phyloP scores from a whole-genome alignment of 257 asterid genomes.

The Apocynum venetum region DNA sequence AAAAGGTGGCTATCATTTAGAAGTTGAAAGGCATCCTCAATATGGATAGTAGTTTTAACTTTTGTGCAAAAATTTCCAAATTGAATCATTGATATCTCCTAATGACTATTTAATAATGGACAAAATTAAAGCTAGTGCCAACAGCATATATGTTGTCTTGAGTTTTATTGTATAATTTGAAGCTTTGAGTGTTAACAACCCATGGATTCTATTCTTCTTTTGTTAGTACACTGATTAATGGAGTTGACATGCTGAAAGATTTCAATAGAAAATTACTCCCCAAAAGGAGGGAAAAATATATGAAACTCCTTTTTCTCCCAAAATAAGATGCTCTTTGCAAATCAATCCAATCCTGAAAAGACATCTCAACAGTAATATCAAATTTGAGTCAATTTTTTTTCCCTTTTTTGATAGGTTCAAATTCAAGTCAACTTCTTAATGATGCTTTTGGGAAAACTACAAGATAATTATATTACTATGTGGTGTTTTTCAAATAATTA shows the following conservation, averaged over 20 bases:
- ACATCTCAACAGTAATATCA: slow-evolving; percentile 8
- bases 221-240: slow-evolving; percentile 32
- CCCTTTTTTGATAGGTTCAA: no score
- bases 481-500: background rate
- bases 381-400: slow-evolving; percentile 24
- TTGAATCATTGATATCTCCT: slow-evolving; percentile 24
- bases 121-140: slow-evolving; percentile 38
- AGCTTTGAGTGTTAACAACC: slow-evolving; percentile 19
- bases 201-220: slow-evolving; percentile 38
- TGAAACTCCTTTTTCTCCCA: slow-evolving; percentile 7
- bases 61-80: slow-evolving; percentile 14
- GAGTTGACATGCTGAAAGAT: slow-evolving; percentile 64
- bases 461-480: background rate
- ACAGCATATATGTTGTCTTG: slow-evolving; percentile 37
- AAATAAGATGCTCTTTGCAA: slow-evolving; percentile 31
- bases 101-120: background rate
- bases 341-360: slow-evolving; percentile 13
- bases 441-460: slow-evolving; percentile 3
- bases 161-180: slow-evolving; percentile 15
- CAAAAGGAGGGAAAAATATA: slow-evolving; percentile 29
- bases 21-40: slow-evolving; percentile 28
- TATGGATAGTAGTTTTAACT: slow-evolving; percentile 12
- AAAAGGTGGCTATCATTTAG: slow-evolving; percentile 24
- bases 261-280: slow-evolving; percentile 27
- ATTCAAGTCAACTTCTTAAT: slow-evolving; percentile 29